phyloP scores from a whole-genome alignment of 177 flowering plant species.

The Vitis hybrid region DNA sequence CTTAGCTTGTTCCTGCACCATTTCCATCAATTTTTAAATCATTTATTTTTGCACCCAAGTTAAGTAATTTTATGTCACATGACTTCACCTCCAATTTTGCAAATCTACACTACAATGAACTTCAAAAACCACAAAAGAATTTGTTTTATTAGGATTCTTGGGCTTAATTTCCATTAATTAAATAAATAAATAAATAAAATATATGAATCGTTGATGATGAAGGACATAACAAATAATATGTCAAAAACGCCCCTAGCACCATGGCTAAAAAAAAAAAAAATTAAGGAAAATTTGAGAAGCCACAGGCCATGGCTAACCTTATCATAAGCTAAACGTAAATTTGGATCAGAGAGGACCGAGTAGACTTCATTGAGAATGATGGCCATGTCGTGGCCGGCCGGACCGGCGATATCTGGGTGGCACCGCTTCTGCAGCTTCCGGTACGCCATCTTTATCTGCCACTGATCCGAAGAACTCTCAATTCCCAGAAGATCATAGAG shows the following conservation, averaged over 20 bases:
- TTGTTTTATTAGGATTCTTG: too few species aligned
- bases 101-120: too few species aligned
- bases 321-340: conserved; percentile 65
- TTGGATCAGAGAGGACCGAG: conserved; percentile 73
- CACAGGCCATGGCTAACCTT: conserved; percentile 41
- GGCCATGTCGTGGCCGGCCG: conserved; percentile 90
- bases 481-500: conserved; percentile 84
- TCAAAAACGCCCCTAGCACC: too few species aligned
- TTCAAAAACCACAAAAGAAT: too few species aligned
- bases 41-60: too few species aligned
- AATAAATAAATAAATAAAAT: too few species aligned
- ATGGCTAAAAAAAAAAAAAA: too few species aligned
- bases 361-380: conserved; percentile 87
- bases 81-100: too few species aligned
- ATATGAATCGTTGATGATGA: too few species aligned
- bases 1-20: conserved; percentile 70
- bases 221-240: too few species aligned
- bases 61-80: neutral
- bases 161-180: too few species aligned
- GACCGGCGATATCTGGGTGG: conserved; percentile 92
- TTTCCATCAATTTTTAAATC: neutral
- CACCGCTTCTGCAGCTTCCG: conserved; percentile 82
- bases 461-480: conserved; percentile 59
- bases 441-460: conserved; percentile 69
- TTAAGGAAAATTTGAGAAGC: too few species aligned